phyloP scores from a whole-genome alignment of 495 filamentous ascomycete genomes.

The Chaetomidium leptoderma region DNA sequence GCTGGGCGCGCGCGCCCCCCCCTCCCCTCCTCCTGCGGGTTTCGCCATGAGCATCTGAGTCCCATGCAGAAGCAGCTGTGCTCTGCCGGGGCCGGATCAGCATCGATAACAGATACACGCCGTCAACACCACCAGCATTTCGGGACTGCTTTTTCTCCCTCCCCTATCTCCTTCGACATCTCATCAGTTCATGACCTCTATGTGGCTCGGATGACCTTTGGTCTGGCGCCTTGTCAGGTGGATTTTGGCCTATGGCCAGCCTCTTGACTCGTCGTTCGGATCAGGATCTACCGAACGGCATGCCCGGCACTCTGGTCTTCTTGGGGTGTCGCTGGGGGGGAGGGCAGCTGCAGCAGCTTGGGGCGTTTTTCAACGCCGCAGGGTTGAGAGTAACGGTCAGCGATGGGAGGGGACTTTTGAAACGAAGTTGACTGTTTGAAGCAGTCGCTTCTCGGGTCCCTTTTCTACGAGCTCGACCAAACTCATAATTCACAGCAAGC shows the following conservation, averaged over 20 bases:
- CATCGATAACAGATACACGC: constrained; percentile 31
- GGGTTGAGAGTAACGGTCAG: constrained; percentile 17
- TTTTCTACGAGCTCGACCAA: constrained; percentile 16
- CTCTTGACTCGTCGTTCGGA: constrained; percentile 8
- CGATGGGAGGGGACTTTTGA: constrained; percentile 13
- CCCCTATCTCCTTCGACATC: constrained; percentile 11
- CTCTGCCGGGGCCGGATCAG: constrained; percentile 21
- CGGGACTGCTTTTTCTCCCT: constrained; percentile 32
- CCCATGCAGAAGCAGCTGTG: neutral
- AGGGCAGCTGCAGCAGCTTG: constrained; percentile 8
- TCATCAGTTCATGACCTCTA: constrained; percentile 19
- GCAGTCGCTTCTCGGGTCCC: constrained; percentile 9
- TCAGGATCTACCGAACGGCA: constrained; percentile 34
- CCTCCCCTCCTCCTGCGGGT: neutral
- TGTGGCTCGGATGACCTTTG: constrained; percentile 21
- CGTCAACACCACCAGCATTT: constrained; percentile 25
- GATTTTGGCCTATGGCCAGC: constrained; percentile 1
- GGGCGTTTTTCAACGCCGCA: constrained; percentile 10
- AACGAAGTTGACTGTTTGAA: neutral
- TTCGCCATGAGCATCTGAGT: constrained; percentile 10
- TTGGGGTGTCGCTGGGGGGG: constrained; percentile 25
- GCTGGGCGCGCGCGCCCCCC: constrained; percentile 18
- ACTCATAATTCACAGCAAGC: constrained; percentile 19
- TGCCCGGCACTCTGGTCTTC: constrained; percentile 26
- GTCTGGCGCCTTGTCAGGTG: constrained; percentile 11